A percentile compares a stretch with the other conserved stretches of the same genome.
These are phyloP conservation scores for Royoungia palumana DNA, from an alignment of 768 basidiomycete species.

Conservation along the genomic window DNA sequence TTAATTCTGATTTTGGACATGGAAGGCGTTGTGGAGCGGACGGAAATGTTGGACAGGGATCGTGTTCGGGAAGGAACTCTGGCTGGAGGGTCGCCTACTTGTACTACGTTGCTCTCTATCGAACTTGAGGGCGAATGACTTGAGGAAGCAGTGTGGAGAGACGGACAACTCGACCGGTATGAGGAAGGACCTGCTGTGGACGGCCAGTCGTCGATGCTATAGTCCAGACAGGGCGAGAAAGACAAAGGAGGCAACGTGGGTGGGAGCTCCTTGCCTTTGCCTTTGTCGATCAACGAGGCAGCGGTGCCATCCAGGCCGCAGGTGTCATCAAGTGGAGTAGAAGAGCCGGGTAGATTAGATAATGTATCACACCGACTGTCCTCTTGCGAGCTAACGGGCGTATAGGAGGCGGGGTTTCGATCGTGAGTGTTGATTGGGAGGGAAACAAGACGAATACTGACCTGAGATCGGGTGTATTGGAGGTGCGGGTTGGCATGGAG, in stretches of 20 bases:
- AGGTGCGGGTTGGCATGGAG: background rate
- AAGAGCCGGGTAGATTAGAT: constrained; percentile 29
- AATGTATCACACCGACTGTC: background rate
- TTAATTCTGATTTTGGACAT: constrained; percentile 48
- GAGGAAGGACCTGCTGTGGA: constrained; percentile 34
- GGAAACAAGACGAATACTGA: constrained; percentile 12
- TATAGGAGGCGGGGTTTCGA: background rate
- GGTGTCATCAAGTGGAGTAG: constrained; percentile 10
- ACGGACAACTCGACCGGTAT: constrained; percentile 32
- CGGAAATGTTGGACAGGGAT: constrained; percentile 56
- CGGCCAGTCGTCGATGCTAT: constrained; percentile 39
- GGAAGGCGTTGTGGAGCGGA: constrained; percentile 43
- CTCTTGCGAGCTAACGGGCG: constrained; percentile 1
- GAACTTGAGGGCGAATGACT: constrained; percentile 13
- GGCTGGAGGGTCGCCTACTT: constrained; percentile 16
- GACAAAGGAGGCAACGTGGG: constrained; percentile 65
- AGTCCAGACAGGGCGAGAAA: constrained; percentile 53
- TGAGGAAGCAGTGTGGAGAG: constrained; percentile 37
- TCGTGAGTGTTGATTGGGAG: constrained; percentile 10
- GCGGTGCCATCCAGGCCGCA: constrained; percentile 9
- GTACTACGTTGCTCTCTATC: constrained; percentile 9
- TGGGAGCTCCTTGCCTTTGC: constrained; percentile 50
- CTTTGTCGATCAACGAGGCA: constrained; percentile 43
- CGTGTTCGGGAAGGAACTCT: constrained; percentile 45
- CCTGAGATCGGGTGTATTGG: constrained; percentile 11